Evolutionary conservation across 108 stramenopile genomes (phyloP), one percentile per base, ranked within the genome.

Genomic region (Pinguiococcus pyrenoidosus): DNA sequence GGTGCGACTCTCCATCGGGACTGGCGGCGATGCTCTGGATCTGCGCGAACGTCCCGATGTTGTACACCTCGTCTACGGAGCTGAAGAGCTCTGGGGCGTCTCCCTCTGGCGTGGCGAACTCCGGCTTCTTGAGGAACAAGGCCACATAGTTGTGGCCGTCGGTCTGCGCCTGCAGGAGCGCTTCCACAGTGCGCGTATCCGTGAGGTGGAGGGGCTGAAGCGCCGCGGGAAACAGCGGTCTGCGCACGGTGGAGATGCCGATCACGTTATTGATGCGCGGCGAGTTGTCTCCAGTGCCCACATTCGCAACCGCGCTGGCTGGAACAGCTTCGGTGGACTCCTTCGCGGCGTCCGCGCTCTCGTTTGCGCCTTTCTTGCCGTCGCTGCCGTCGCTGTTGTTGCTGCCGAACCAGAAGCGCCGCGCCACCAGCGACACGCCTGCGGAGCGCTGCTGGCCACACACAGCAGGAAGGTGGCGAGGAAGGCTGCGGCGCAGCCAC

Each of bases 11-110:
- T 27, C 54, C 52, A 17, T 47, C 38, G 12, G 17, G 51, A 22
- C 28, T 30, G 2, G 21, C 1, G 29, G 40, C 24, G 0, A 57
- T 12, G 20, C 20, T 57, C 40, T 71, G 56, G 29, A 66, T 65
- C 62, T 73, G 71, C 16, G 64, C 71, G 26, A 75, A 33, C 2
- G 74, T 70, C 18, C 74, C 74, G 18, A 73, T 39, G 7, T 35
- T 18, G 37, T 73, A 37, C 6, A 75, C 58, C 37, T 73, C 59
- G 16, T 69, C 41, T 2, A 61, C 28, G 44, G 32, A 41, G 0
- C 32, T 40, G 32, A 69, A 65, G 1, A 69, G 32, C 10, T 69
- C 67, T 3, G 59, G 59, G 27, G 14, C 42, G 18, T 17, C 29
- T 4, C 32, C 37, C 40, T 59, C 38, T 22, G 29, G 22, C 17